A percentile compares a stretch with the other conserved stretches of the same genome.
Conservation (phyloP, 2,329 filamentous ascomycete species). For the Colletotrichum melonis region DNA sequence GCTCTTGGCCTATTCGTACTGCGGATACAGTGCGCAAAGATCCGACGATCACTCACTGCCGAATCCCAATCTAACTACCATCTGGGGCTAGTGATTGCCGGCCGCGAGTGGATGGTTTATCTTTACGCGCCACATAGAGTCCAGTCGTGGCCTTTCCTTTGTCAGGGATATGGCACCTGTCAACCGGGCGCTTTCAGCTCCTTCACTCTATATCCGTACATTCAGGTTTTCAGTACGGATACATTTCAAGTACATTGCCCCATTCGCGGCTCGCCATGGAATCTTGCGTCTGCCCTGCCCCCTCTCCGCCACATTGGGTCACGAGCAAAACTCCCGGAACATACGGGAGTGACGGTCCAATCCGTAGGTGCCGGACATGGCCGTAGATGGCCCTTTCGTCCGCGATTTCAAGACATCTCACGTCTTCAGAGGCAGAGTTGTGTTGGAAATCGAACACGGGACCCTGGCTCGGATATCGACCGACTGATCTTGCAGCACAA, state of each 20-base stretch:
- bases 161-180: constrained; percentile 20
- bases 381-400: neutral
- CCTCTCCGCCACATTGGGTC: neutral
- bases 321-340: neutral
- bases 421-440: constrained; percentile 10
- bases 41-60: constrained; percentile 18
- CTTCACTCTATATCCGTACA: neutral
- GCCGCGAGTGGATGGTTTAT: constrained; percentile 4
- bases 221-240: neutral
- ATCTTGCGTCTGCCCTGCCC: neutral
- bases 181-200: neutral
- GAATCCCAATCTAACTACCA: constrained; percentile 8
- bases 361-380: neutral
- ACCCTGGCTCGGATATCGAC: constrained; percentile 23
- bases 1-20: neutral
- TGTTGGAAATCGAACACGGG: constrained; percentile 28
- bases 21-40: constrained; percentile 9
- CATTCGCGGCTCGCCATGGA: neutral
- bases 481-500: constrained; percentile 1
- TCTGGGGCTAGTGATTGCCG: constrained; percentile 28
- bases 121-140: constrained; percentile 8
- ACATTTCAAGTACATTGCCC: neutral
- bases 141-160: neutral
- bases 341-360: neutral
- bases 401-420: constrained; percentile 8